phyloP scores from a whole-genome alignment of 306 rosid genomes.

The Lithocarpus polystachyus region DNA sequence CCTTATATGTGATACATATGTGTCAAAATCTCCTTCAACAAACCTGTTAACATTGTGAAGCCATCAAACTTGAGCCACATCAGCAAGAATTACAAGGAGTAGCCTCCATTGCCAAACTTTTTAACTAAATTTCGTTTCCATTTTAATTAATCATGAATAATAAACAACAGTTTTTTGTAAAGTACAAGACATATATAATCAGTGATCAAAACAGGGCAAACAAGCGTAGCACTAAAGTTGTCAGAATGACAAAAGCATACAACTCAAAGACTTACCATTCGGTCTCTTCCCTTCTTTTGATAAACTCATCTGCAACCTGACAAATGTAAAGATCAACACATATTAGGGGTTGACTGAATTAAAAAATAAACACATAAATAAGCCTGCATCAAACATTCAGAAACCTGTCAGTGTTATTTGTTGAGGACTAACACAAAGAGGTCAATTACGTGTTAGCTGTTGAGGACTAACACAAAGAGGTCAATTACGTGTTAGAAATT shows the following conservation, averaged over 20 bases:
- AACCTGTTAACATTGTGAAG: constrained; percentile 57
- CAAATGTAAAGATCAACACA: constrained; percentile 15
- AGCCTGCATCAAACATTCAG: constrained; percentile 3
- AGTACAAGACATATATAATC: background rate
- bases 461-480: background rate
- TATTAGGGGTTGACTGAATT: constrained; percentile 13
- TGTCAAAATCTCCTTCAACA: constrained; percentile 87
- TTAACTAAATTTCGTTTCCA: background rate
- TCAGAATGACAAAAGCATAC: constrained; percentile 14
- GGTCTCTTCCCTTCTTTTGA: constrained; percentile 83
- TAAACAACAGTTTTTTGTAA: background rate
- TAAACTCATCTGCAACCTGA: constrained; percentile 92
- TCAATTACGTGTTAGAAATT: background rate
- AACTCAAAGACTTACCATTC: constrained; percentile 64
- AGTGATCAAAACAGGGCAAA: background rate
- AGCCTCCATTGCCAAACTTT: background rate
- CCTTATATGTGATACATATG: constrained; percentile 71
- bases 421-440: background rate
- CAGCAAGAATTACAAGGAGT: background rate
- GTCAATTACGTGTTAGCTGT: background rate
- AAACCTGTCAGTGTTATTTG: background rate
- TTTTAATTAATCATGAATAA: background rate
- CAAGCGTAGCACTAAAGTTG: background rate
- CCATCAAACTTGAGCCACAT: constrained; percentile 27
- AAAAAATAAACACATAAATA: background rate